These are phyloP conservation scores for Chalaropsis thielavioides DNA, from an alignment of 2,329 filamentous ascomycete species.

Conservation along the genomic window DNA sequence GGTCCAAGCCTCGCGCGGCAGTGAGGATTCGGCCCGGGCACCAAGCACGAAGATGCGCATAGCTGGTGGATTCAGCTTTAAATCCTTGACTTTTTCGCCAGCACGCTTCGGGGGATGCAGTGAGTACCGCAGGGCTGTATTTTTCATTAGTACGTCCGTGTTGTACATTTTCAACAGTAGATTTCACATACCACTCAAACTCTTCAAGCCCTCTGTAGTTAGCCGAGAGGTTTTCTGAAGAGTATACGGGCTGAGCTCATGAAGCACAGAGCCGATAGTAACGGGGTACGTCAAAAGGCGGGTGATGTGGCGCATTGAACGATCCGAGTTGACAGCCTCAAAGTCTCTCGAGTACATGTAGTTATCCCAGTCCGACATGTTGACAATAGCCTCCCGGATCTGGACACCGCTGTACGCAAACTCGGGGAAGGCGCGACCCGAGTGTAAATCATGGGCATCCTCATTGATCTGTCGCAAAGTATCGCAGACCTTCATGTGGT, in stretches of 20 bases:
- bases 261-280: conserved; percentile 79
- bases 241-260: conserved; percentile 87
- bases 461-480: conserved; percentile 87
- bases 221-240: conserved; percentile 61
- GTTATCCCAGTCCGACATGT: conserved; percentile 98
- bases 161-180: not conserved
- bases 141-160: not conserved
- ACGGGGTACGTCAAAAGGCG: conserved; percentile 85
- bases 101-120: conserved; percentile 72
- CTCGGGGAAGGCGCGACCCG: conserved; percentile 82
- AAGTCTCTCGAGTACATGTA: conserved; percentile 88
- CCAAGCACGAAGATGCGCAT: conserved; percentile 87
- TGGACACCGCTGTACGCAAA: conserved; percentile 82
- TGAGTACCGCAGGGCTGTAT: conserved; percentile 71
- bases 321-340: conserved; percentile 76
- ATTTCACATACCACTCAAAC: conserved; percentile 60
- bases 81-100: conserved; percentile 57
- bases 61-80: conserved; percentile 72
- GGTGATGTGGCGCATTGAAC: conserved; percentile 84
- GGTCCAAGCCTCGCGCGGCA: conserved; percentile 85
- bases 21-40: conserved; percentile 89
- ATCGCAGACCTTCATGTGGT: conserved; percentile 84
- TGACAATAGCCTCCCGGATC: conserved; percentile 82
- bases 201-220: conserved; percentile 81
- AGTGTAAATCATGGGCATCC: conserved; percentile 88